Evolutionary conservation across 305 asterid species (phyloP).

Genomic region (Solanum hybrid): DNA sequence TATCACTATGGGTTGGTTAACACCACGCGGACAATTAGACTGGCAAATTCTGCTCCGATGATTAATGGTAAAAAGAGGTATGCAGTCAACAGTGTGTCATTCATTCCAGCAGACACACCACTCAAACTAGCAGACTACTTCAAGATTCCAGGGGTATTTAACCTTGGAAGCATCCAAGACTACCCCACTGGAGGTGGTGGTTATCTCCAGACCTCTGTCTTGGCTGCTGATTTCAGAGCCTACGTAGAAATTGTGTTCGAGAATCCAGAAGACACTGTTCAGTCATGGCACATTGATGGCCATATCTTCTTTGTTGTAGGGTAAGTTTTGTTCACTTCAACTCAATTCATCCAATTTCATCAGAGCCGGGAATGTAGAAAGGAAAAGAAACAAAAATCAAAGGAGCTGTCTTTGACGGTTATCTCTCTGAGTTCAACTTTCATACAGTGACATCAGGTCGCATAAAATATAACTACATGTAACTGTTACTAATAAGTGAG

Average conservation of each 20-base stretch:
- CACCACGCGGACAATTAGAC: slow-evolving; percentile 22
- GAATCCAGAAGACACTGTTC: slow-evolving; percentile 23
- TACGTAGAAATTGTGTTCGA: slow-evolving; percentile 25
- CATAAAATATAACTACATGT: neutral
- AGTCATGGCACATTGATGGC: slow-evolving; percentile 36
- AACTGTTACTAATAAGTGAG: neutral
- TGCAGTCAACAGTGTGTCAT: slow-evolving; percentile 34
- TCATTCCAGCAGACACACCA: slow-evolving; percentile 26
- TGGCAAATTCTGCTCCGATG: slow-evolving; percentile 25
- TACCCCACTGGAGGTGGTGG: slow-evolving; percentile 21
- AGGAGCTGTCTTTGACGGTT: neutral
- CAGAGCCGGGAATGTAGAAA: neutral
- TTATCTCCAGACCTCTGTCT: slow-evolving; percentile 27
- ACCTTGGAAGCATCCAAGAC: slow-evolving; percentile 21
- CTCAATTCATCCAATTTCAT: neutral
- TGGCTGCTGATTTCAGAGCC: slow-evolving; percentile 28
- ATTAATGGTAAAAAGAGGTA: slow-evolving; percentile 26
- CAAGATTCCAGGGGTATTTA: slow-evolving; percentile 17
- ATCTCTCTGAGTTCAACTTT: neutral
- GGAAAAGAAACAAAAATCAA: neutral
- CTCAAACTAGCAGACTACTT: slow-evolving; percentile 33
- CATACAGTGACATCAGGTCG: neutral
- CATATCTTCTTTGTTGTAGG: slow-evolving; percentile 29
- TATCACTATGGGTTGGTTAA: slow-evolving; percentile 31
- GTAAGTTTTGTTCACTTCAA: slow-evolving; percentile 6